Evolutionary conservation across 2,329 filamentous ascomycete species (phyloP).

Genomic region (Colletotrichum cereale): DNA sequence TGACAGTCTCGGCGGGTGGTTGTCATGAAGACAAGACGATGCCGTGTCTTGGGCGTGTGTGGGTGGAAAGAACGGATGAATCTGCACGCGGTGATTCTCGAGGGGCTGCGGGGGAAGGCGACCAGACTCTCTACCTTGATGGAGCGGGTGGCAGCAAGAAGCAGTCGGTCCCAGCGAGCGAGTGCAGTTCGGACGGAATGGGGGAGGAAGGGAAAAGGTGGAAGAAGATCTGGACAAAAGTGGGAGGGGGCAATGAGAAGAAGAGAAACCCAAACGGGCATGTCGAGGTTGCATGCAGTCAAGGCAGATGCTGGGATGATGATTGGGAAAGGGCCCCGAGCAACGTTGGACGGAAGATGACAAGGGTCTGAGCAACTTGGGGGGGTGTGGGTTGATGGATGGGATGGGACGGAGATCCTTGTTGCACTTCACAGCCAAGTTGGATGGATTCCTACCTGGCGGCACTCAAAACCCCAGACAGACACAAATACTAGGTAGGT

Average conservation of each 20-base stretch:
- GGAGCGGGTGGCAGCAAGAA: background rate
- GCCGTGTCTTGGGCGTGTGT: slow-evolving; percentile 1
- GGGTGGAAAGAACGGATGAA: slow-evolving; percentile 41
- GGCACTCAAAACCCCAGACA: background rate
- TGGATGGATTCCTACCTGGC: background rate
- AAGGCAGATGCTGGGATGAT: slow-evolving; percentile 24
- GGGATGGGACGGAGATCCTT: slow-evolving; percentile 12
- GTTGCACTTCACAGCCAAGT: background rate
- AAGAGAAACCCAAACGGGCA: slow-evolving; percentile 28
- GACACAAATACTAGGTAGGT: too few species aligned
- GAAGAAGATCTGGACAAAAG: slow-evolving; percentile 25
- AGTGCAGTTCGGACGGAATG: slow-evolving; percentile 36
- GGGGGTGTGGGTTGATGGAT: background rate
- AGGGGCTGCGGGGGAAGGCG: slow-evolving; percentile 30
- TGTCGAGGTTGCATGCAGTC: slow-evolving; percentile 30
- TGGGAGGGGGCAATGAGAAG: slow-evolving; percentile 34
- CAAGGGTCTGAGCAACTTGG: slow-evolving; percentile 17
- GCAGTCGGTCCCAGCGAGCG: slow-evolving; percentile 23
- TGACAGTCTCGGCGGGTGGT: slow-evolving; percentile 18
- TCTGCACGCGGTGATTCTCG: slow-evolving; percentile 35
- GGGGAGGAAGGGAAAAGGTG: slow-evolving; percentile 13
- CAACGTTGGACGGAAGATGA: slow-evolving; percentile 18
- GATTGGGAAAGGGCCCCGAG: slow-evolving; percentile 15
- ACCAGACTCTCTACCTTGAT: slow-evolving; percentile 10
- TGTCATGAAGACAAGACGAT: slow-evolving; percentile 28